Evolutionary conservation across 306 rosid species (phyloP).

Genomic region (Cicer cuneatum): DNA sequence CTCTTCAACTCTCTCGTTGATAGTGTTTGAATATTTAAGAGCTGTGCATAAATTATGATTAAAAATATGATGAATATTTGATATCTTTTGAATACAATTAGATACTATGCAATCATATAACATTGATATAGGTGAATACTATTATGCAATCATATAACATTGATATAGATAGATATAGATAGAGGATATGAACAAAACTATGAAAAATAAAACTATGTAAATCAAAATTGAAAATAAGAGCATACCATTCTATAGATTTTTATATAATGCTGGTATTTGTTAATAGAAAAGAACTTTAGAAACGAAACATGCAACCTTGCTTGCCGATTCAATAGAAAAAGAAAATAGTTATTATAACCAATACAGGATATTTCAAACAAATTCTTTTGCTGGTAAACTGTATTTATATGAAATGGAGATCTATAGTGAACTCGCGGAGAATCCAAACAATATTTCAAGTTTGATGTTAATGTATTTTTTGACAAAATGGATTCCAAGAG

Average conservation of each 20-base stretch:
- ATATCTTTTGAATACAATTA: no score
- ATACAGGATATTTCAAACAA: slow-evolving; percentile 11
- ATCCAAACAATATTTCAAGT: slow-evolving; percentile 15
- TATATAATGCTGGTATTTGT: slow-evolving; percentile 75
- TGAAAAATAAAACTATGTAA: neutral
- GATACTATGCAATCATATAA: no score
- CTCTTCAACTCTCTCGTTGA: no score
- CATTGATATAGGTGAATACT: no score
- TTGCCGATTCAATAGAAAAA: slow-evolving; percentile 70
- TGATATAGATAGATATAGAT: no score
- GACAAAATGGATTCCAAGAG: slow-evolving; percentile 4
- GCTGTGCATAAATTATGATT: no score
- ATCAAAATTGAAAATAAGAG: slow-evolving; percentile 25
- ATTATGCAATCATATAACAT: neutral
- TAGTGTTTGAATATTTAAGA: no score
- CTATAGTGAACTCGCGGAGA: neutral
- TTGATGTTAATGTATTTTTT: slow-evolving; percentile 8
- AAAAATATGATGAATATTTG: no score
- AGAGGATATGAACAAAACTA: neutral
- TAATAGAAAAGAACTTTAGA: slow-evolving; percentile 76
- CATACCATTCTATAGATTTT: slow-evolving; percentile 79
- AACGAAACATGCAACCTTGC: slow-evolving; percentile 88
- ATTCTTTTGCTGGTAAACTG: neutral
- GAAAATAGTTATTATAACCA: slow-evolving; percentile 4
- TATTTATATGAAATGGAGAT: neutral